Percentiles rank a stretch among this genome's conserved stretches.
Conservation (phyloP, 495 filamentous ascomycete species). For the Podospora didyma region DNA sequence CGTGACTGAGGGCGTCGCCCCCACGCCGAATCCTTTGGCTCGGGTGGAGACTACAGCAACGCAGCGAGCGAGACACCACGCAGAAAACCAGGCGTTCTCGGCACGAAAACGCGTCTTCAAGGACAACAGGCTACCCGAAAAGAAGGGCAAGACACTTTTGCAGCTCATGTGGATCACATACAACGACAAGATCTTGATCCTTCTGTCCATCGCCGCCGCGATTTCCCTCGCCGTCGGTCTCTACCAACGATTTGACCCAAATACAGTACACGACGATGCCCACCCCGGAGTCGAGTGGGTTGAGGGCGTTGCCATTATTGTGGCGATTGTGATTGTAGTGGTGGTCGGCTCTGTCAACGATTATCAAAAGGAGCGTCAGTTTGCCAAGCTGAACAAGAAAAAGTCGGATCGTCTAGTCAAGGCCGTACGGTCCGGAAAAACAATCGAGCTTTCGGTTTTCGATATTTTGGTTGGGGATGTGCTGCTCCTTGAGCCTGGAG, state of each 20-base stretch:
- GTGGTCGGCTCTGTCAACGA: slow-evolving; percentile 72
- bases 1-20: slow-evolving; percentile 25
- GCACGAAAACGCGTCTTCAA: slow-evolving; percentile 67
- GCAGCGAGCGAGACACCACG: slow-evolving; percentile 12
- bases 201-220: slow-evolving; percentile 68
- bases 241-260: slow-evolving; percentile 57
- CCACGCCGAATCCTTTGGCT: slow-evolving; percentile 13
- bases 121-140: slow-evolving; percentile 69
- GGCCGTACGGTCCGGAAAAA: slow-evolving; percentile 71
- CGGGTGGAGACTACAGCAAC: slow-evolving; percentile 7
- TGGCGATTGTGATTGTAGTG: slow-evolving; percentile 72
- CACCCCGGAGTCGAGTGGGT: slow-evolving; percentile 65
- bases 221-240: slow-evolving; percentile 69
- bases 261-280: slow-evolving; percentile 39
- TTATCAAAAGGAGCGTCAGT: slow-evolving; percentile 76
- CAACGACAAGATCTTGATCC: slow-evolving; percentile 79
- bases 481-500: slow-evolving; percentile 68
- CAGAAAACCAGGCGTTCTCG: slow-evolving; percentile 39
- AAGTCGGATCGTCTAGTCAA: slow-evolving; percentile 79
- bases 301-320: slow-evolving; percentile 74
- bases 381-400: slow-evolving; percentile 72
- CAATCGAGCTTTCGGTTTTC: slow-evolving; percentile 64
- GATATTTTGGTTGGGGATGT: slow-evolving; percentile 72
- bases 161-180: slow-evolving; percentile 81
- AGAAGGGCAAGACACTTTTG: slow-evolving; percentile 68